phyloP scores from a whole-genome alignment of 2,329 filamentous ascomycete species.

The Cordyceps pruinosa region DNA sequence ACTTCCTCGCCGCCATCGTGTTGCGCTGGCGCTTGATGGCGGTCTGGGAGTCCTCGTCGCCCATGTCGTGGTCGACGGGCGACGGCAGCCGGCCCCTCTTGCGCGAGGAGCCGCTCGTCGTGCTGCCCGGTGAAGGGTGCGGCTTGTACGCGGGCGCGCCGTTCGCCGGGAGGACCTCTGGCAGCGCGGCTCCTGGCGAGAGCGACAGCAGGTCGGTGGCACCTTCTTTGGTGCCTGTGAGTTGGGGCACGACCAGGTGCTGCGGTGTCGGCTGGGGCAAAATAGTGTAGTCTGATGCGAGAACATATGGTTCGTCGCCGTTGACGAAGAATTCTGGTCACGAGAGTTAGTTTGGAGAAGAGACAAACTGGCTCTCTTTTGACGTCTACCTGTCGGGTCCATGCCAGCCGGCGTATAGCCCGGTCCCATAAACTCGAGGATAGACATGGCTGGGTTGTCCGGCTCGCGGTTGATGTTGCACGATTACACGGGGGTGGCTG shows the following conservation, averaged over 20 bases:
- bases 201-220: slow-evolving; percentile 1
- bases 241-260: slow-evolving; percentile 7
- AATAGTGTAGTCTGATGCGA: slow-evolving; percentile 10
- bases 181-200: not conserved
- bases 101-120: not conserved
- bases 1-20: slow-evolving; percentile 64
- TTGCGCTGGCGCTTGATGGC: slow-evolving; percentile 57
- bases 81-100: not conserved
- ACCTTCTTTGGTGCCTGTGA: slow-evolving; percentile 1
- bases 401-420: slow-evolving; percentile 9
- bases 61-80: slow-evolving; percentile 16
- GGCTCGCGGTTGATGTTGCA: not conserved
- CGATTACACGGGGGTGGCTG: too few species aligned
- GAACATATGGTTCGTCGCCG: slow-evolving; percentile 8
- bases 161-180: not conserved
- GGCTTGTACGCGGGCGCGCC: not conserved
- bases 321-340: slow-evolving; percentile 8
- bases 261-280: slow-evolving; percentile 2
- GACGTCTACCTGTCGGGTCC: slow-evolving; percentile 7
- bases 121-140: slow-evolving; percentile 11
- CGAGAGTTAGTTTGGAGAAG: not conserved
- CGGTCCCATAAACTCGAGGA: slow-evolving; percentile 10
- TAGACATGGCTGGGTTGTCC: slow-evolving; percentile 7
- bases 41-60: slow-evolving; percentile 21
- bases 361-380: not conserved